Evolutionary conservation across 805 yeast genomes (phyloP), one percentile per base, ranked within the genome.

Genomic region (Metschnikowia continentalis): DNA sequence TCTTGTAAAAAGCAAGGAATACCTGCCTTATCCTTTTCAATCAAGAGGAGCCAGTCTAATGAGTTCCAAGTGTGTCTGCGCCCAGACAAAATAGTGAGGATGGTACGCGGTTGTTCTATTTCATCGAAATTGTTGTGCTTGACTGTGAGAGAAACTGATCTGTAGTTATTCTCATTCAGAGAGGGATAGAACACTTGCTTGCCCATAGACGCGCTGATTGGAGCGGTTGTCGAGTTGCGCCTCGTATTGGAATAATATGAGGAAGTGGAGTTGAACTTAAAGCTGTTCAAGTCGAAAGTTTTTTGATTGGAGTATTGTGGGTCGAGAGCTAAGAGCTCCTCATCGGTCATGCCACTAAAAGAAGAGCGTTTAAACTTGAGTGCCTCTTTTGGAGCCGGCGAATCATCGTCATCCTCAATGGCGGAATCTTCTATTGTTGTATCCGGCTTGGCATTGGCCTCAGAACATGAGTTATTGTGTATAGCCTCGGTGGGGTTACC

Each of bases 321-420:
- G 61, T 80, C 85, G 53, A 80, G 65, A 11, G 78, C 80, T 64
- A 79, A 61, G 51, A 80, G 66, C 61, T 80, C 84, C 50, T 77
- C 81, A 60, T 77, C 72, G 14, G 82, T 70, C 82, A 80, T 75
- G 14, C 71, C 80, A 33, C 76, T 70, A 55, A 76, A 75, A 42
- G 79, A 74, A 56, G 79, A 77, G 49, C 79, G 64, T 26, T 78
- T 59, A 53, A 47, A 48, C 13, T 40, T 36, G 32, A 51, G 46
- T 8, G 42, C 38, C 22, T 36, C 32, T 4, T 32, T 47, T 8
- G 56, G 54, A 8, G 44, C 20, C 19, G 35, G 48, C 32, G 42
- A 50, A 40, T 35, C 51, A 42, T 43, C 53, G 33, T 30, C 32
- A 14, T 48, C 53, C 5, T 41, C 35, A 11, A 38, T 47, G 20